A percentile compares a stretch with the other conserved stretches of the same genome.
phyloP scores from a whole-genome alignment of 192 early-diverging fungal genomes.

The Backusella circina region DNA sequence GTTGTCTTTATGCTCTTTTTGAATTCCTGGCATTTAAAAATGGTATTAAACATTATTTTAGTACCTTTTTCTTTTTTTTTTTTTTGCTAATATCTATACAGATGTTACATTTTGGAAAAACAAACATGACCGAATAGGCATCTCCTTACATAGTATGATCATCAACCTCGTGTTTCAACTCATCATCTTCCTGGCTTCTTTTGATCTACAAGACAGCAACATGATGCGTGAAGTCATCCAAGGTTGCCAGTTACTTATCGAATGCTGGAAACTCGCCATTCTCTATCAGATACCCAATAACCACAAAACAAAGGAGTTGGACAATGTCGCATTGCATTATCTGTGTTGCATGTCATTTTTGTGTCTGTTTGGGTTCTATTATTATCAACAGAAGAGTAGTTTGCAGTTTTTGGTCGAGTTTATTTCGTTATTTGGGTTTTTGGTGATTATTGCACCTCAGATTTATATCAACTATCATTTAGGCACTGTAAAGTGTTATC shows the following conservation, averaged over 20 bases:
- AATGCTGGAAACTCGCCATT: constrained; percentile 77
- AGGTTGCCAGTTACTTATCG: constrained; percentile 74
- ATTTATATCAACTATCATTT: constrained; percentile 91
- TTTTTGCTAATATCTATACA: too few relatives aligned
- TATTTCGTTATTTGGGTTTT: constrained; percentile 80
- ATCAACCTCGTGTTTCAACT: constrained; percentile 78
- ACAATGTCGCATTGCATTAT: constrained; percentile 80
- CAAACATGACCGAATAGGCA: constrained; percentile 73
- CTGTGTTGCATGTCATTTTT: constrained; percentile 74
- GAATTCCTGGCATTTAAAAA: constrained; percentile 94
- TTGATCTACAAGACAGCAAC: constrained; percentile 67
- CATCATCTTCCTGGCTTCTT: constrained; percentile 75
- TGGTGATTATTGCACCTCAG: constrained; percentile 78
- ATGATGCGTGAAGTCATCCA: constrained; percentile 77
- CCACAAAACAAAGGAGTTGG: constrained; percentile 45
- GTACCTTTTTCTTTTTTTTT: background rate
- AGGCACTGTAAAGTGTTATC: constrained; percentile 41
- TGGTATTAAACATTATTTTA: constrained; percentile 43
- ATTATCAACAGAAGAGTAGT: constrained; percentile 86
- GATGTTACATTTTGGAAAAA: constrained; percentile 87
- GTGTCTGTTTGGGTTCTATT: constrained; percentile 63
- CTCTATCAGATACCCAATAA: background rate
- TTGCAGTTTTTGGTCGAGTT: constrained; percentile 86
- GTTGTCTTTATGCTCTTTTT: constrained; percentile 78
- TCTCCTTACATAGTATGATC: constrained; percentile 77